Conservation (phyloP, 2,329 filamentous ascomycete genomes). For the Xylaria sp. region DNA sequence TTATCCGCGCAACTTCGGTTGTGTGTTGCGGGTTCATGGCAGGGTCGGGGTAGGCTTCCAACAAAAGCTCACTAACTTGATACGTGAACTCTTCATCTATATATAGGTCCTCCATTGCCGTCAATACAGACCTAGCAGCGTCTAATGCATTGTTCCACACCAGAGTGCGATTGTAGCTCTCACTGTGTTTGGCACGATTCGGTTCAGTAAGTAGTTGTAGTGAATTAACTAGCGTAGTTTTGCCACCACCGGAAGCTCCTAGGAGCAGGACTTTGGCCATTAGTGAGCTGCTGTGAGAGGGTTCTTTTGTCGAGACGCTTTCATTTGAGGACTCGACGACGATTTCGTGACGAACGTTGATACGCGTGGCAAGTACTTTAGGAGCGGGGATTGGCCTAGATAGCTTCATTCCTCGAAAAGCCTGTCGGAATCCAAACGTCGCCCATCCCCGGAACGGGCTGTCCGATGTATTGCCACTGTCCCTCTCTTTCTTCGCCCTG, state of each 20-base stretch:
- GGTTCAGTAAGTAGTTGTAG: neutral
- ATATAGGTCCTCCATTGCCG: neutral
- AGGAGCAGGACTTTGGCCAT: constrained; percentile 15
- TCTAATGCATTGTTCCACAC: constrained; percentile 14
- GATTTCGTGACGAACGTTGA: neutral
- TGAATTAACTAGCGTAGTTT: constrained; percentile 13
- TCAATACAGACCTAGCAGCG: constrained; percentile 1
- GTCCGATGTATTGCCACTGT: neutral
- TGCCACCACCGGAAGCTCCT: constrained; percentile 14
- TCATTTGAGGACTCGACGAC: neutral
- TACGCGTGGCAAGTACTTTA: neutral
- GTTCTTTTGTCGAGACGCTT: neutral
- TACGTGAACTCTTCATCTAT: neutral
- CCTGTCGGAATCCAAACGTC: neutral
- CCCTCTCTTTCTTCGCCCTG: neutral
- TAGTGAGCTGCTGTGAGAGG: neutral
- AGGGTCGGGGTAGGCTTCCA: neutral
- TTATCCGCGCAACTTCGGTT: neutral
- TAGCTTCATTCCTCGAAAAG: constrained; percentile 1
- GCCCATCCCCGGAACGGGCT: neutral
- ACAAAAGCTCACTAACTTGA: neutral
- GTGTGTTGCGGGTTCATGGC: neutral
- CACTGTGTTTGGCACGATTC: neutral
- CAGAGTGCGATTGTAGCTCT: neutral
- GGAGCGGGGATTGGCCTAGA: neutral